Conservation (phyloP, 2,329 filamentous ascomycete species). For the Blastomyces parvus region DNA sequence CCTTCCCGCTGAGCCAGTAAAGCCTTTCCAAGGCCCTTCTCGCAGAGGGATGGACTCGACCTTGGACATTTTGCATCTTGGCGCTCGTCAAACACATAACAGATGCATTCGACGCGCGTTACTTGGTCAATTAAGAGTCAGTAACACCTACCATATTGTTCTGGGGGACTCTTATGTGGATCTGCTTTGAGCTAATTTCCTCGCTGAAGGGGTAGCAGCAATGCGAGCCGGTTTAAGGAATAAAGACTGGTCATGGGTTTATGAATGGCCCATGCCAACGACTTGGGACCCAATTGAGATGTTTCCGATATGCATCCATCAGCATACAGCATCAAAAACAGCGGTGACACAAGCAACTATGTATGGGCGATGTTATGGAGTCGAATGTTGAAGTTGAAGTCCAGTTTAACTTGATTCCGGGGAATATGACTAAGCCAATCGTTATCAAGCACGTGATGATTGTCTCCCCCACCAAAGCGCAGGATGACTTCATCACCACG, state of each 20-base stretch:
- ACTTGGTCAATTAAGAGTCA: neutral
- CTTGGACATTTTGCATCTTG: neutral
- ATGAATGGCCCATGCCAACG: neutral
- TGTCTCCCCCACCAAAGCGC: neutral
- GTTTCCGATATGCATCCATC: neutral
- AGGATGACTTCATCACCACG: neutral
- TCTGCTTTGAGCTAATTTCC: neutral
- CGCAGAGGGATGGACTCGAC: neutral
- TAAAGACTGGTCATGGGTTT: neutral
- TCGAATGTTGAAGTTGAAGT: no score
- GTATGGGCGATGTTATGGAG: no score
- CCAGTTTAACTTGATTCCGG: no score
- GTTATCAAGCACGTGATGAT: neutral
- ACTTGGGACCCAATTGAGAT: neutral
- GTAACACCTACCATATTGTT: neutral
- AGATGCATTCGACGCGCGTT: constrained; percentile 2
- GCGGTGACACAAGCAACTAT: no score
- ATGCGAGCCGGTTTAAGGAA: neutral
- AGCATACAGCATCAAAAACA: neutral
- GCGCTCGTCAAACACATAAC: neutral
- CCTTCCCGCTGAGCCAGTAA: neutral
- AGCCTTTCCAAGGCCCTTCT: neutral
- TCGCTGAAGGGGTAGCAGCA: neutral
- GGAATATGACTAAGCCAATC: neutral
- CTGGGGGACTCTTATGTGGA: neutral